Evolutionary conservation across 495 filamentous ascomycete genomes (phyloP).

Genomic region (Corynascus novoguineensis): DNA sequence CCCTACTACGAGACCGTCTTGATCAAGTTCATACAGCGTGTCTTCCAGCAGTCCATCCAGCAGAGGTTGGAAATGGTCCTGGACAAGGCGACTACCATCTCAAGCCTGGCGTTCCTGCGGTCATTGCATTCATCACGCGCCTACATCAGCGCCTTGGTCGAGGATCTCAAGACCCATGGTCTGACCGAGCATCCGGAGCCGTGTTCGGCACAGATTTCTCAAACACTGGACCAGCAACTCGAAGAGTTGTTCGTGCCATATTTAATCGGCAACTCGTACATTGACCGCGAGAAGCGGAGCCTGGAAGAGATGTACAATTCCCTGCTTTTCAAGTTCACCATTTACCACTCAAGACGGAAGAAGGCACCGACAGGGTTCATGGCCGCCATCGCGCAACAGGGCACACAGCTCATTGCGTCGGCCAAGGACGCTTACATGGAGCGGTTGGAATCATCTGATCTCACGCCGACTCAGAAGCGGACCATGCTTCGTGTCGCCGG

Average conservation of each 20-base stretch:
- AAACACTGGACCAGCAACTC: constrained; percentile 88
- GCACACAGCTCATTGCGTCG: constrained; percentile 72
- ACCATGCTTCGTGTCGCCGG: constrained; percentile 83
- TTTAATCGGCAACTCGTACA: constrained; percentile 87
- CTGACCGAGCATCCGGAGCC: constrained; percentile 92
- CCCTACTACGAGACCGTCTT: constrained; percentile 94
- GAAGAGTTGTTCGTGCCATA: constrained; percentile 97
- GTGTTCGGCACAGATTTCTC: constrained; percentile 76
- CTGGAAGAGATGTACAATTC: constrained; percentile 91
- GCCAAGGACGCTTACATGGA: constrained; percentile 81
- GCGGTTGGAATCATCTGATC: constrained; percentile 76
- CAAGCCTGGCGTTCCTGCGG: constrained; percentile 84
- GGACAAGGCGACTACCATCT: constrained; percentile 85
- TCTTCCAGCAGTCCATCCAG: constrained; percentile 97
- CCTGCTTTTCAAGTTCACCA: constrained; percentile 88
- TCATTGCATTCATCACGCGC: constrained; percentile 83
- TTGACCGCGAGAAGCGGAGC: constrained; percentile 85
- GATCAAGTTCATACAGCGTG: constrained; percentile 82
- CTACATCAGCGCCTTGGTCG: constrained; percentile 78
- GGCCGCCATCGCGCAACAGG: constrained; percentile 79
- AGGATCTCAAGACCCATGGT: constrained; percentile 90
- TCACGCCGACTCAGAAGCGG: constrained; percentile 73
- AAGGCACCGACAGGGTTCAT: constrained; percentile 84
- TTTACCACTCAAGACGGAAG: constrained; percentile 80
- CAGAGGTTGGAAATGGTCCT: constrained; percentile 94